phyloP scores from a whole-genome alignment of 1,284 basidiomycete species.

The Sanghuangporus sanghuang region DNA sequence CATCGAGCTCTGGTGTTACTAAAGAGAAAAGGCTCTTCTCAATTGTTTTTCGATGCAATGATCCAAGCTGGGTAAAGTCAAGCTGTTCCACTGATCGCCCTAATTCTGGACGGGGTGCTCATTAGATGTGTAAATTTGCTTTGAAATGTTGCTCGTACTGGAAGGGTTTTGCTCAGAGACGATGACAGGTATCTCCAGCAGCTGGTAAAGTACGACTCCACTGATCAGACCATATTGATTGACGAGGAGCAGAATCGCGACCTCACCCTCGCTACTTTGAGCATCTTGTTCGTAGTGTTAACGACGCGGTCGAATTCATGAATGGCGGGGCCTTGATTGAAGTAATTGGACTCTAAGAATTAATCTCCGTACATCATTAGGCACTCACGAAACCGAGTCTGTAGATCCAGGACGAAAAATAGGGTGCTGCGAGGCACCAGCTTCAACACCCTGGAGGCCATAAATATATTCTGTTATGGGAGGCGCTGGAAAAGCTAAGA shows the following conservation, averaged over 20 bases:
- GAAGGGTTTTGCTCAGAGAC: conserved; percentile 82
- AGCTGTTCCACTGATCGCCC: conserved; percentile 68
- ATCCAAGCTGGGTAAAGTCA: conserved; percentile 50
- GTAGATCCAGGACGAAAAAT: conserved; percentile 79
- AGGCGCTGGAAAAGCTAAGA: too few relatives aligned
- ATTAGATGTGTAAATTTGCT: not conserved
- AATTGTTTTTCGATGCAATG: conserved; percentile 53
- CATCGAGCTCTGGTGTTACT: conserved; percentile 62
- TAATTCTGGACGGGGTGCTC: conserved; percentile 46
- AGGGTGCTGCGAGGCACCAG: conserved; percentile 47
- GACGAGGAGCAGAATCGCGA: not conserved
- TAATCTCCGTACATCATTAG: not conserved
- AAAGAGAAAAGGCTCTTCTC: conserved; percentile 83
- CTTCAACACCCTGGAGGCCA: conserved; percentile 25
- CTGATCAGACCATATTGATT: not conserved
- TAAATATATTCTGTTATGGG: not conserved
- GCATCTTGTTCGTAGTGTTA: conserved; percentile 64
- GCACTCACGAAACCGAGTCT: conserved; percentile 65
- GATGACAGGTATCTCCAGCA: conserved; percentile 67
- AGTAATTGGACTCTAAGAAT: not conserved
- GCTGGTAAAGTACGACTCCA: conserved; percentile 29
- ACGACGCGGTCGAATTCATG: conserved; percentile 70
- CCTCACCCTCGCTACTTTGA: conserved; percentile 68
- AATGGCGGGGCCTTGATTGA: conserved; percentile 43
- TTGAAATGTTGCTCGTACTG: conserved; percentile 38